These are phyloP conservation scores for Tagetes patula DNA, from an alignment of 129 eudicot species.

Conservation along the genomic window DNA sequence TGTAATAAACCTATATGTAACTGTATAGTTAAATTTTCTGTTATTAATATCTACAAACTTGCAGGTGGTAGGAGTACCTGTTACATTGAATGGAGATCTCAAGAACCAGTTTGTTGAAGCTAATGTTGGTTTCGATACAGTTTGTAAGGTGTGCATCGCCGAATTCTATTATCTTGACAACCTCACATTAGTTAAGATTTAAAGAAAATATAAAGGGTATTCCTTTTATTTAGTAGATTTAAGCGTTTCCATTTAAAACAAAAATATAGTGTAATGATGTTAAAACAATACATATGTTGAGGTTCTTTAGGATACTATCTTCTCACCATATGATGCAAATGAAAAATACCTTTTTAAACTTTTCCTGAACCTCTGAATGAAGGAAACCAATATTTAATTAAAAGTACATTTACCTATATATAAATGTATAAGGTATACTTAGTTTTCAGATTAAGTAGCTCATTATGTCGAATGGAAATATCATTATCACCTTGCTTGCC, in stretches of 20 bases:
- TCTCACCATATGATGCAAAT: background rate
- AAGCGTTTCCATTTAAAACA: slow-evolving; percentile 6
- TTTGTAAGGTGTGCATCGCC: slow-evolving; percentile 70
- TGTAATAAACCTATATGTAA: slow-evolving; percentile 10
- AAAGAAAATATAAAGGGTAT: background rate
- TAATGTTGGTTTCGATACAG: slow-evolving; percentile 94
- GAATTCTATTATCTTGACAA: background rate
- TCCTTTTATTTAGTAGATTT: background rate
- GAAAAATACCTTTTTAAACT: background rate
- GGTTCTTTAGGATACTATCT: slow-evolving; percentile 6
- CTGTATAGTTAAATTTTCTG: background rate
- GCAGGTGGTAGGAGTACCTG: slow-evolving; percentile 98
- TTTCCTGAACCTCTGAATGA: background rate
- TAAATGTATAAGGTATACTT: background rate
- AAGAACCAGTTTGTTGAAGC: slow-evolving; percentile 97
- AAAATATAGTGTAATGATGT: background rate
- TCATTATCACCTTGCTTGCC: slow-evolving; percentile 10
- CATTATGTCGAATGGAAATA: background rate
- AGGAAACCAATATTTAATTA: background rate
- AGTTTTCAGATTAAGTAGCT: background rate
- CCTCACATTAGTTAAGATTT: slow-evolving; percentile 1
- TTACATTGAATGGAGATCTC: slow-evolving; percentile 94
- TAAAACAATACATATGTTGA: background rate
- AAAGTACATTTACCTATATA: background rate
- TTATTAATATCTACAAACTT: background rate